phyloP scores from a whole-genome alignment of 495 filamentous ascomycete species.

The Sphaerosporella brunnea region DNA sequence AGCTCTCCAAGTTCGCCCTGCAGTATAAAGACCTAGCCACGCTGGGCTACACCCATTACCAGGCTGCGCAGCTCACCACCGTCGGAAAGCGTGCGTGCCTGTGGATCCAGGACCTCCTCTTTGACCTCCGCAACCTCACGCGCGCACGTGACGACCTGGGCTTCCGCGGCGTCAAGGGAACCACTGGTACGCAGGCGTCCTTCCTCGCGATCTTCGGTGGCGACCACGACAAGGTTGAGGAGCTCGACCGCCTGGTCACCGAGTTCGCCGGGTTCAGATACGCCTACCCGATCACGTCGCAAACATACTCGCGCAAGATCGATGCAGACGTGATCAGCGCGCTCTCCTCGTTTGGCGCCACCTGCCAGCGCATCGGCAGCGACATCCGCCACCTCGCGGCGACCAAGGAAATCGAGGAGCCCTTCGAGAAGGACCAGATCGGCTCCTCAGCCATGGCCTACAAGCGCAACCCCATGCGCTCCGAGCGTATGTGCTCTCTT shows the following conservation, averaged over 20 bases:
- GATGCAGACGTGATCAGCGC: conserved; percentile 68
- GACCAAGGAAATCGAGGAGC: conserved; percentile 77
- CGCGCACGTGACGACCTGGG: conserved; percentile 51
- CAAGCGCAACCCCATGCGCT: conserved; percentile 83
- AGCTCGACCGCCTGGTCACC: conserved; percentile 59
- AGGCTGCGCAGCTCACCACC: conserved; percentile 64
- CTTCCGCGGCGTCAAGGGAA: conserved; percentile 73
- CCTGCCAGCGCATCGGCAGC: conserved; percentile 52
- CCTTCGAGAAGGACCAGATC: conserved; percentile 68
- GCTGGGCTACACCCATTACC: conserved; percentile 75
- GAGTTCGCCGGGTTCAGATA: conserved; percentile 68
- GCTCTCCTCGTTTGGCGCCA: conserved; percentile 65
- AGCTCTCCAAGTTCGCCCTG: conserved; percentile 57
- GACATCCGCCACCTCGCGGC: conserved; percentile 68
- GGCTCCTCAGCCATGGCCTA: conserved; percentile 55
- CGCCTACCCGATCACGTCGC: conserved; percentile 55
- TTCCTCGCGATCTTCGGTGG: conserved; percentile 71
- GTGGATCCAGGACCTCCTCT: conserved; percentile 77
- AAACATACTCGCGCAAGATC: conserved; percentile 72
- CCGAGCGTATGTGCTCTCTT: conserved; percentile 64
- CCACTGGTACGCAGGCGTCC: conserved; percentile 60
- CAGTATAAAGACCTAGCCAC: conserved; percentile 50
- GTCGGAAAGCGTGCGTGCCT: conserved; percentile 64
- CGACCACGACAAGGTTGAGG: conserved; percentile 59
- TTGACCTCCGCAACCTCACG: conserved; percentile 73